Base-by-base conservation (phyloP, 192 early-diverging fungal species). In the Jimgerdemannia lactiflua region DNA sequence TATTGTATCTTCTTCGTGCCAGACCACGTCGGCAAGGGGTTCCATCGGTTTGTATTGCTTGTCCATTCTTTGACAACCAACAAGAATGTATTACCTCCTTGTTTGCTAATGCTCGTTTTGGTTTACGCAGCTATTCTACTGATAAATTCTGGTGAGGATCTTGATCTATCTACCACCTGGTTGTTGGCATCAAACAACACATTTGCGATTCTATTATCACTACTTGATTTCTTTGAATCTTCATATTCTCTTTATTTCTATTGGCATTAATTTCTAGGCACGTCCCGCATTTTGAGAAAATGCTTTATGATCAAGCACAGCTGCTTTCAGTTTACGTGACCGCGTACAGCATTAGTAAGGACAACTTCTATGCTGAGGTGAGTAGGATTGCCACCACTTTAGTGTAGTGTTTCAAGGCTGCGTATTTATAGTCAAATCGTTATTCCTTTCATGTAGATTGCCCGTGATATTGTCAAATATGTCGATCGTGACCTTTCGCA, bases 281-380 rank as follows among this genome's bases (percentile, higher is more conserved):
- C 78, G 80, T 91, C 7, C 90, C 90, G 59, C 90, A 91, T 74
- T 91, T 91, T 82, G 90, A 91, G 67, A 91, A 91, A 69, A 91
- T 91, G 90, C 83, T 91, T 10, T 91, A 91, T 70, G 90, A 91
- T 81, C 89, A 91, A 85, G 90, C 87, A 4, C 90, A 91, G 75
- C 81, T 91, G 6, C 71, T 87, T 3, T 77, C 78, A 17, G 76
- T 83, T 3, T 91, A 86, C 73, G 59, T 77, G 3, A 82, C 82
- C 19, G 77, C 79, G 0, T 87, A 83, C 75, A 70, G 75, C 18
- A 78, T 90, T 18, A 89, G 85, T 3, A 79, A 86, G 43, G 82
- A 91, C 42, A 4, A 75, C 2, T 70, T 79, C 43, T 84, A 76
- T 79, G 86, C 86, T 4, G 85, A 82, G 11, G 73, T 83, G 70